These are phyloP conservation scores for Aspergillus sp. DNA, from an alignment of 2,329 filamentous ascomycete species.

Conservation along the genomic window DNA sequence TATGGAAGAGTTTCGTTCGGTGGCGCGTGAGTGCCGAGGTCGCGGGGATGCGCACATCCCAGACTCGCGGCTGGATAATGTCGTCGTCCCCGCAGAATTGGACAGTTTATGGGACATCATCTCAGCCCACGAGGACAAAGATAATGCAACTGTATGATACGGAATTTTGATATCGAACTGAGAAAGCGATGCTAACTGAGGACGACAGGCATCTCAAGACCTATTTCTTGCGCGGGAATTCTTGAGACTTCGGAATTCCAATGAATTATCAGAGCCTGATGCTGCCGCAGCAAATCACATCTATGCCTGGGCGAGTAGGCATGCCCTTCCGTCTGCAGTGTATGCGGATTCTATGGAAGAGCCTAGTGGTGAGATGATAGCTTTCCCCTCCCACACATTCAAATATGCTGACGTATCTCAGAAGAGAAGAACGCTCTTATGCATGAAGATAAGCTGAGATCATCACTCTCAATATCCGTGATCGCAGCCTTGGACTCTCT, in stretches of 20 bases:
- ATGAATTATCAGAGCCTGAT: slow-evolving; percentile 25
- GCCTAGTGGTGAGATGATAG: slow-evolving; percentile 7
- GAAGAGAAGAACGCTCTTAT: slow-evolving; percentile 26
- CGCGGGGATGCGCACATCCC: slow-evolving; percentile 10
- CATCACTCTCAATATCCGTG: slow-evolving; percentile 34
- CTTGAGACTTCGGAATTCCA: slow-evolving; percentile 22
- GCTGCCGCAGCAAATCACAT: slow-evolving; percentile 28
- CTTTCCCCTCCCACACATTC: background rate
- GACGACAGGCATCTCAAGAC: slow-evolving; percentile 33
- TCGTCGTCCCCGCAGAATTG: slow-evolving; percentile 21
- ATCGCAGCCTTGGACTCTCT: slow-evolving; percentile 24
- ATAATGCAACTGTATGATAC: slow-evolving; percentile 26
- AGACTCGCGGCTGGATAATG: slow-evolving; percentile 9
- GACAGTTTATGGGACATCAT: slow-evolving; percentile 36
- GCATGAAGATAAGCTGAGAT: slow-evolving; percentile 28
- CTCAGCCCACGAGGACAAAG: slow-evolving; percentile 22
- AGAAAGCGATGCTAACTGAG: background rate
- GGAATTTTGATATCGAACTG: background rate
- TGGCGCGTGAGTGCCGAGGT: slow-evolving; percentile 29
- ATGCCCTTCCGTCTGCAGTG: slow-evolving; percentile 35
- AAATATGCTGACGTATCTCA: slow-evolving; percentile 3
- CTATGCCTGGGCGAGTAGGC: slow-evolving; percentile 34
- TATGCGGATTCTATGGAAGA: slow-evolving; percentile 36
- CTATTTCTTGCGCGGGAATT: slow-evolving; percentile 32
- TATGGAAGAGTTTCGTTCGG: slow-evolving; percentile 33